These are phyloP conservation scores for Taxawa tesnikishii DNA, from an alignment of 2,329 filamentous ascomycete species.

Conservation along the genomic window DNA sequence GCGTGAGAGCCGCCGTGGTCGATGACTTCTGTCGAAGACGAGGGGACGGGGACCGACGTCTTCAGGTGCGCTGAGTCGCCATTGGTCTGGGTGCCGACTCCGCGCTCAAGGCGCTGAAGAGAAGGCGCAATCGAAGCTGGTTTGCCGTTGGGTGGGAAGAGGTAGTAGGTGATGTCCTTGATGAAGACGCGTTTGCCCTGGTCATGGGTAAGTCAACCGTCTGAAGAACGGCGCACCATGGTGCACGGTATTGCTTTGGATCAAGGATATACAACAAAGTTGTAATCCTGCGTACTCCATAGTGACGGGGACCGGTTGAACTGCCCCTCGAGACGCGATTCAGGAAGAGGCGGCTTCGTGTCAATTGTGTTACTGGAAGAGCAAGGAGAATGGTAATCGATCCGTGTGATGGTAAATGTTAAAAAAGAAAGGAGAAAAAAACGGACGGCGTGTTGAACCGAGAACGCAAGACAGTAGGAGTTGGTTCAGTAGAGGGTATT, in stretches of 20 bases:
- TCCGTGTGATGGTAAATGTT: no score
- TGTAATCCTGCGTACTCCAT: background rate
- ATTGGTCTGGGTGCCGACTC: conserved; percentile 40
- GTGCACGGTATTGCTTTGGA: no score
- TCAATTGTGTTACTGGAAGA: no score
- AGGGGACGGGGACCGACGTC: background rate
- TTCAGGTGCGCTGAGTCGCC: conserved; percentile 2
- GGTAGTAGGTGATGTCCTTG: conserved; percentile 94
- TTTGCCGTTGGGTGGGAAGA: conserved; percentile 62
- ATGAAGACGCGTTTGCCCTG: conserved; percentile 90
- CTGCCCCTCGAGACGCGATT: background rate
- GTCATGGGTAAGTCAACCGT: conserved; percentile 27
- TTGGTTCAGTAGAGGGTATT: conserved; percentile 1
- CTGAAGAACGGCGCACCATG: no score
- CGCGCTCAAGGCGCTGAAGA: conserved; percentile 45
- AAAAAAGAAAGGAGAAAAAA: no score
- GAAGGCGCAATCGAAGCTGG: conserved; percentile 65
- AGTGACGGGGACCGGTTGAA: background rate
- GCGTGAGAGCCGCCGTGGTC: no score
- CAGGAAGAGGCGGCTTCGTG: no score
- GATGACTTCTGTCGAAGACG: background rate
- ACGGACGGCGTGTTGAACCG: no score
- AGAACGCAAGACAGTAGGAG: background rate
- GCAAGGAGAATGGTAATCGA: no score
- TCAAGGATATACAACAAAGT: conserved; percentile 1